Conservation (phyloP, 176 grass and related monocot species). For the Bothriochloa decipiens region DNA sequence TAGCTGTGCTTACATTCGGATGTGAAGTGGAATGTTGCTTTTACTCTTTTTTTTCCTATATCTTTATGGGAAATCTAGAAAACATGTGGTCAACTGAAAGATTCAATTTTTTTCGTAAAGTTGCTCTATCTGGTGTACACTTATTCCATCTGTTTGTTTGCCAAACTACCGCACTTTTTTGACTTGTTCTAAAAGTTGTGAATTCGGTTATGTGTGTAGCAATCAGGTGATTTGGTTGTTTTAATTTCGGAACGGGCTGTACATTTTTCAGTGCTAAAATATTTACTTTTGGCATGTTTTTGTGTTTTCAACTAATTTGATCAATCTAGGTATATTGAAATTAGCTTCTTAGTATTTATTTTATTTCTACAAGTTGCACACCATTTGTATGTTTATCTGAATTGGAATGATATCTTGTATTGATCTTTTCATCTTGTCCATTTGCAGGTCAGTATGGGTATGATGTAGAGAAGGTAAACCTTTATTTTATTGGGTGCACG, state of each 20-base stretch:
- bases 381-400: background rate
- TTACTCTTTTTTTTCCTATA: background rate
- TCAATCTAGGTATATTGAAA: background rate
- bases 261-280: background rate
- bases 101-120: slow-evolving; percentile 1
- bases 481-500: slow-evolving; percentile 10
- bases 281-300: background rate
- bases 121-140: background rate
- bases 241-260: background rate
- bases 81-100: background rate
- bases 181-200: background rate
- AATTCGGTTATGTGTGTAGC: background rate
- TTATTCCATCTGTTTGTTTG: background rate
- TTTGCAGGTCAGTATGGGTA: slow-evolving; percentile 78
- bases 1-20: slow-evolving; percentile 6
- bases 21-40: background rate
- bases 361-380: slow-evolving; percentile 7
- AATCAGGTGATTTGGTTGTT: background rate
- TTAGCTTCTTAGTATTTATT: slow-evolving; percentile 7
- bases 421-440: slow-evolving; percentile 21
- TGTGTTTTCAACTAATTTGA: background rate
- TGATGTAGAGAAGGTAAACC: slow-evolving; percentile 75
- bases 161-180: background rate
- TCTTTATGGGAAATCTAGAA: background rate
- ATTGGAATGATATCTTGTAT: slow-evolving; percentile 17